Percentiles rank a stretch among this genome's conserved stretches.
phyloP scores from a whole-genome alignment of 1,139 yeast species.

The Zhuliangozyma parablackwelliae region DNA sequence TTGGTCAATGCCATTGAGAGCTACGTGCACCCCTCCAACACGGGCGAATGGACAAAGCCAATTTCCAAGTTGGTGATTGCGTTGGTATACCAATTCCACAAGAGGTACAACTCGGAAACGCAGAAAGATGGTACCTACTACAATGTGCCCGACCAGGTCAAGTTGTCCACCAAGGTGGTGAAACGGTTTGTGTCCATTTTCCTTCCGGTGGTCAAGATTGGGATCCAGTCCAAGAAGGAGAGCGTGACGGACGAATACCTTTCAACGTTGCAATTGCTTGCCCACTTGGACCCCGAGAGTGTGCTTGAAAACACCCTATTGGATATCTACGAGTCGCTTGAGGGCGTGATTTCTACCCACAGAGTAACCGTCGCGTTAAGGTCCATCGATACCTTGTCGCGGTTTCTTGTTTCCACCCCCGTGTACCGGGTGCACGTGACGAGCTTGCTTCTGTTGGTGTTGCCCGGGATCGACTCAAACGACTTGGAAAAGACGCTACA shows the following conservation, averaged over 20 bases:
- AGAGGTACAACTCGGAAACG: conserved; percentile 49
- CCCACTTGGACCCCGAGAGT: conserved; percentile 56
- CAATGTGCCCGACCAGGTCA: conserved; percentile 42
- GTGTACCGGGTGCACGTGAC: conserved; percentile 75
- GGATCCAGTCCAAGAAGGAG: conserved; percentile 73
- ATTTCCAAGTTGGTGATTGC: conserved; percentile 62
- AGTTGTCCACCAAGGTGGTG: conserved; percentile 40
- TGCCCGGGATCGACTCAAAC: conserved; percentile 86
- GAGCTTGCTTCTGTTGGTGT: conserved; percentile 60
- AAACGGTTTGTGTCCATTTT: conserved; percentile 52
- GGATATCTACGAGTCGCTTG: conserved; percentile 81
- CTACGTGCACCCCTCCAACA: conserved; percentile 86
- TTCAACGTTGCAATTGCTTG: conserved; percentile 57
- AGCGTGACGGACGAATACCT: conserved; percentile 58
- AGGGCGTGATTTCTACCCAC: conserved; percentile 78
- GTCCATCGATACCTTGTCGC: conserved; percentile 59
- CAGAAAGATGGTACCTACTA: conserved; percentile 36
- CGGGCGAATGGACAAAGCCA: conserved; percentile 77
- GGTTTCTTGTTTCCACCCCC: conserved; percentile 64
- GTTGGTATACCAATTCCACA: conserved; percentile 54
- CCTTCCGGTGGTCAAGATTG: conserved; percentile 58
- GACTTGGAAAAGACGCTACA: conserved; percentile 73
- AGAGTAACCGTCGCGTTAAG: conserved; percentile 72
- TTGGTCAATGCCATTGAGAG: conserved; percentile 73
- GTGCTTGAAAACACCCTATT: conserved; percentile 63